Conservation (phyloP, 345 rosid species). For the Erucastrum elatum region DNA sequence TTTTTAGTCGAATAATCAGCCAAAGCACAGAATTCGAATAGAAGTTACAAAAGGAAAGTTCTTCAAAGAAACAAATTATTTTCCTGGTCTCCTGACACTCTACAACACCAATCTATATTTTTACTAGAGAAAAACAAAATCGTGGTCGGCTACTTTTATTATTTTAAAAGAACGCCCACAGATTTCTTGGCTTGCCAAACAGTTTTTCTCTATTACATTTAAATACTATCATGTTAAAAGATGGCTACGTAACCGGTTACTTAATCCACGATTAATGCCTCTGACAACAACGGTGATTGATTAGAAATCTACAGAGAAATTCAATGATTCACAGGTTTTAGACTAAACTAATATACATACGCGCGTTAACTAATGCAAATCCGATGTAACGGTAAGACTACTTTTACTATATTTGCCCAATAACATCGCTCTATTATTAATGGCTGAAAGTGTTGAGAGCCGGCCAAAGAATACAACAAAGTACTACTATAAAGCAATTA, state of each 20-base stretch:
- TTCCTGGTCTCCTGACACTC: neutral
- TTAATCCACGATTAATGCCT: slow-evolving; percentile 24
- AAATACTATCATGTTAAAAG: slow-evolving; percentile 12
- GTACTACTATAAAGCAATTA: slow-evolving; percentile 18
- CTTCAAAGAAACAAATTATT: neutral
- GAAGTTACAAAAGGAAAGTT: neutral
- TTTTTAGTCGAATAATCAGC: neutral
- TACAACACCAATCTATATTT: neutral
- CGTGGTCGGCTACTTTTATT: neutral
- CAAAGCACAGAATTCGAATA: neutral
- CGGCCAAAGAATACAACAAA: slow-evolving; percentile 32
- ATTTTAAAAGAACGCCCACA: neutral
- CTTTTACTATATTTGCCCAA: slow-evolving; percentile 21
- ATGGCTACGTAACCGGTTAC: slow-evolving; percentile 28
- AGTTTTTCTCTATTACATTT: neutral
- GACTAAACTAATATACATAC: neutral
- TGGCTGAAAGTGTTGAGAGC: slow-evolving; percentile 17
- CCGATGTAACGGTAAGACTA: slow-evolving; percentile 20
- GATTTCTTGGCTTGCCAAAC: neutral
- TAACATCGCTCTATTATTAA: neutral
- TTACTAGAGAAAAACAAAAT: neutral
- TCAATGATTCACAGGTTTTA: neutral
- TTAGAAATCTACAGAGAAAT: neutral
- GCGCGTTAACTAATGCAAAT: neutral
- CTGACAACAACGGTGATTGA: slow-evolving; percentile 31